Evolutionary conservation across 2,329 filamentous ascomycete species (phyloP).

Genomic region (Microsporum canis): DNA sequence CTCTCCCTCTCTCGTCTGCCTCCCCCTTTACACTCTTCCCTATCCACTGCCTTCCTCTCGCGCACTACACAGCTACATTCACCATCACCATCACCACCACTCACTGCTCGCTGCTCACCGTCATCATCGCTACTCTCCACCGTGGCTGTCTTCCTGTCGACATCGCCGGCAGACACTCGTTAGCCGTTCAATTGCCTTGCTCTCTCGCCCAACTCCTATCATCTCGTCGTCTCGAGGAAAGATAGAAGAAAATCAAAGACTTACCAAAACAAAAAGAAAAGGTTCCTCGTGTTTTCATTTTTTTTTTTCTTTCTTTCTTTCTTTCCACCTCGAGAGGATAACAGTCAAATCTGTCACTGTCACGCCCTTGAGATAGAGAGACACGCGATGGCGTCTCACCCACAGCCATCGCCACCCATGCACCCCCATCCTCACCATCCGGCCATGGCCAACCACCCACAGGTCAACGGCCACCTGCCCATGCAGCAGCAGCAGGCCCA

Average conservation of each 20-base stretch:
- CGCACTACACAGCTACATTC: neutral
- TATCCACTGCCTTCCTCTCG: neutral
- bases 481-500: slow-evolving; percentile 12
- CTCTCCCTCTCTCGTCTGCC: slow-evolving; percentile 4
- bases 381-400: slow-evolving; percentile 52
- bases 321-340: neutral
- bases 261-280: neutral
- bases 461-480: slow-evolving; percentile 39
- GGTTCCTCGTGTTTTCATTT: neutral
- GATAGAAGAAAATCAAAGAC: too few relatives aligned
- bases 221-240: neutral
- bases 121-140: neutral
- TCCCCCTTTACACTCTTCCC: neutral
- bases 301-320: slow-evolving; percentile 9
- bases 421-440: slow-evolving; percentile 57
- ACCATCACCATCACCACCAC: neutral
- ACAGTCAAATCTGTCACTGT: neutral
- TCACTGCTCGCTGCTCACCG: neutral
- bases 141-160: neutral
- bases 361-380: neutral
- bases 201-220: neutral
- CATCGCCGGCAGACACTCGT: neutral
- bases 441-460: slow-evolving; percentile 51
- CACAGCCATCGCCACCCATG: slow-evolving; percentile 70
- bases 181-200: neutral